phyloP scores from a whole-genome alignment of 768 basidiomycete genomes.

The Boletus insuetus region DNA sequence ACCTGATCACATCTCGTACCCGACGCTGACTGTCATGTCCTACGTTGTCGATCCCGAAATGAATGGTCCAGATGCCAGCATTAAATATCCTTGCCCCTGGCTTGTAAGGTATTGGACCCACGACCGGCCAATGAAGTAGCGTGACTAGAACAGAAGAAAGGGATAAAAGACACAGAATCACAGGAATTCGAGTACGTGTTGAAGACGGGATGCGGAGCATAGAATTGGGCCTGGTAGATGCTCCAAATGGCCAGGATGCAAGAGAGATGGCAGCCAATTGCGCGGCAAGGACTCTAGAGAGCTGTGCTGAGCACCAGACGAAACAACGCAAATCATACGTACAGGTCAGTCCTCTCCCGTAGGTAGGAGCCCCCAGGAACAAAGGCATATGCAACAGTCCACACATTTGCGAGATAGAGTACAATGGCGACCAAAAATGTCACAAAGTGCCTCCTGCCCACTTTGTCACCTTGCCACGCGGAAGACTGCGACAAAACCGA shows the following conservation, averaged over 20 bases:
- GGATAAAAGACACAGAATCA: constrained; percentile 38
- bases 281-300: constrained; percentile 47
- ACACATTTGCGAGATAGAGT: constrained; percentile 66
- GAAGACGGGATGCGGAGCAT: constrained; percentile 16
- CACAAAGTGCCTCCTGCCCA: constrained; percentile 49
- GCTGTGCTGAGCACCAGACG: background rate
- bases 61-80: constrained; percentile 89
- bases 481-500: constrained; percentile 49
- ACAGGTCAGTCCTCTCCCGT: constrained; percentile 76
- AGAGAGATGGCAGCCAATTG: constrained; percentile 52
- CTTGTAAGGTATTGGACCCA: constrained; percentile 55
- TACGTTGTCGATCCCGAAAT: constrained; percentile 64
- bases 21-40: constrained; percentile 36
- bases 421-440: constrained; percentile 62
- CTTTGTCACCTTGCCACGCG: constrained; percentile 31
- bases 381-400: constrained; percentile 89
- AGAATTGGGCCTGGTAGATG: background rate
- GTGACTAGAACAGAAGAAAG: constrained; percentile 52
- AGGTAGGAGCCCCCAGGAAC: constrained; percentile 77
- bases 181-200: constrained; percentile 30
- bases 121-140: constrained; percentile 50
- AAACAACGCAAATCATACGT: constrained; percentile 26
- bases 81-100: constrained; percentile 66
- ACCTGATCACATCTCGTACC: constrained; percentile 51
- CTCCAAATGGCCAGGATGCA: constrained; percentile 39